Base-by-base conservation (phyloP, 257 asterid genomes). In the Solanum peruvianum region DNA sequence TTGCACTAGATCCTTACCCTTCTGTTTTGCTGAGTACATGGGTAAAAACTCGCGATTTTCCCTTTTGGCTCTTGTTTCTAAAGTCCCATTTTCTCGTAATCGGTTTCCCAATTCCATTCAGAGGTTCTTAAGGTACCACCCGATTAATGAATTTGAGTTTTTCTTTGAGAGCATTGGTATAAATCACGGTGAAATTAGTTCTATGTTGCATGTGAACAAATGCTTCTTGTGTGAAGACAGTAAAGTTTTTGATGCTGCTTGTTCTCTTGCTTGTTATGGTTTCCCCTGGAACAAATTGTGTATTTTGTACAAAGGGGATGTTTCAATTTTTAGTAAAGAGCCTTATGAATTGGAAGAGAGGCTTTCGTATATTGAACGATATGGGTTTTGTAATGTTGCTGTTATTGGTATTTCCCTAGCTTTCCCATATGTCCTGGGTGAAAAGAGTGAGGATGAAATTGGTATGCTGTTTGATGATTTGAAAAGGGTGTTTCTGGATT, bases 231-330 rank as follows among this genome's bases (percentile, higher is more conserved):
- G 91, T 85, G 96, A 86, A 76, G 86, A 94, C 87, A 90, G 90
- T 89, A 86, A 86, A 87, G 90, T 90, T 56, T 94, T 93, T 44
- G 85, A 88, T 87, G 92, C 85, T 78, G 90, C 90, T 70, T 88
- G 94, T 91, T 91, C 92, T 67, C 87, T 93, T 87, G 93, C 89
- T 44, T 92, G 88, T 85, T 67, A 87, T 90, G 96, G 96, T 4
- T 94, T 94, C 62, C 98, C 98, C 7, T 93, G 96, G 96, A 83
- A 87, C 60, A 94, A 91, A 80, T 39, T 94, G 85, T 92, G 94
- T 1, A 86, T 92, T 80, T 52, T 94, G 87, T 92, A 88, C 88
- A 87, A 64, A 70, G 94, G 90, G 20, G 89, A 86, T 9, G 25
- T 12, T 27, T 89, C 58, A 62, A 64, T 91, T 12, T 89, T 90